Conservation (phyloP, 2,329 filamentous ascomycete genomes). For the Chaetomium globosum region DNA sequence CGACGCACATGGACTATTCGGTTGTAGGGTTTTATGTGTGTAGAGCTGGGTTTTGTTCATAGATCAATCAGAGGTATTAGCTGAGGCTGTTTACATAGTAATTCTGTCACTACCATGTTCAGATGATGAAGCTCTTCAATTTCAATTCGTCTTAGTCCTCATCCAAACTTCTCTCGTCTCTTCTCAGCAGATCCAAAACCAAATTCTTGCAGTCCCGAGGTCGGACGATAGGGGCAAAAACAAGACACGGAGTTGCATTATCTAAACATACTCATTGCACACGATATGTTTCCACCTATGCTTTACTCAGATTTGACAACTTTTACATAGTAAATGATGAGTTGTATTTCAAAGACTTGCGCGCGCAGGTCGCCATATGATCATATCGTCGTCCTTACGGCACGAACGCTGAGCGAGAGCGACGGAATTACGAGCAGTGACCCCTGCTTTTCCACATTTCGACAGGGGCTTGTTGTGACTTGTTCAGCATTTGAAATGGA, state of each 20-base stretch:
- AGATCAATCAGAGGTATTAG: background rate
- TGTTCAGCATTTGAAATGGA: constrained; percentile 27
- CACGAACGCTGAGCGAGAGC: background rate
- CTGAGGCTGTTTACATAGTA: background rate
- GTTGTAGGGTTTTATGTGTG: background rate
- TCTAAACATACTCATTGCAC: too few relatives aligned
- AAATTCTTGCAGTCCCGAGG: too few relatives aligned
- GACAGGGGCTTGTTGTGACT: background rate
- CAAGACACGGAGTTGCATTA: too few relatives aligned
- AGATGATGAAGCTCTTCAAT: too few relatives aligned
- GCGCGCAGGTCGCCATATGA: too few relatives aligned
- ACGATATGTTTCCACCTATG: too few relatives aligned
- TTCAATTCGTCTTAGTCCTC: too few relatives aligned
- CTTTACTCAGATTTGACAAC: background rate
- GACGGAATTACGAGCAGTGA: background rate
- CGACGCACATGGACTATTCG: background rate
- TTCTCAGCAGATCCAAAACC: too few relatives aligned
- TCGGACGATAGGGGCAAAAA: too few relatives aligned
- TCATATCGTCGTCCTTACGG: background rate
- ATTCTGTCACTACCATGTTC: too few relatives aligned
- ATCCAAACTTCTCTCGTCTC: too few relatives aligned
- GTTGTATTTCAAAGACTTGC: background rate
- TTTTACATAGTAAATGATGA: background rate
- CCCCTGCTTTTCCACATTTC: background rate
- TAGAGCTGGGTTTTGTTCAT: background rate